These are phyloP conservation scores for Tricholoma flavovirens DNA, from an alignment of 768 basidiomycete genomes.

Conservation along the genomic window DNA sequence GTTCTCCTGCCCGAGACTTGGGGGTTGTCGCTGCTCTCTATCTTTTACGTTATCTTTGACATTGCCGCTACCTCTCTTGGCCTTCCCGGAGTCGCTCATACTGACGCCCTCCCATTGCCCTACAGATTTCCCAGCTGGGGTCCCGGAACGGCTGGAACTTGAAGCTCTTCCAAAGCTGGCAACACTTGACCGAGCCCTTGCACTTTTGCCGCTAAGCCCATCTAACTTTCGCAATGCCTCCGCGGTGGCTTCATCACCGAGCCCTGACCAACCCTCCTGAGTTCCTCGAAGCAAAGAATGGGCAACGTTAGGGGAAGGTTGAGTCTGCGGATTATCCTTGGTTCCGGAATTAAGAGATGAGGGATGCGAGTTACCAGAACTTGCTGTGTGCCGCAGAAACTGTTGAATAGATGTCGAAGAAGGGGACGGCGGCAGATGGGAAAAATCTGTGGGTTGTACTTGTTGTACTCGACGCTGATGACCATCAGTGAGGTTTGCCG, in stretches of 20 bases:
- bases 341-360: constrained; percentile 35
- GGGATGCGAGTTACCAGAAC: constrained; percentile 33
- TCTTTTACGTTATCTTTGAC: constrained; percentile 44
- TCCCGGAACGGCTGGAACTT: constrained; percentile 65
- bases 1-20: constrained; percentile 28
- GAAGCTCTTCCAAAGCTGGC: constrained; percentile 64
- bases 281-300: constrained; percentile 83
- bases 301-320: constrained; percentile 61
- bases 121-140: constrained; percentile 59
- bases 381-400: constrained; percentile 56
- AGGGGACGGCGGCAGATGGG: constrained; percentile 86
- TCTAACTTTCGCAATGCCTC: constrained; percentile 92
- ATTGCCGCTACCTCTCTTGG: constrained; percentile 33
- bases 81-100: constrained; percentile 32
- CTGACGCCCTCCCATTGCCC: constrained; percentile 75
- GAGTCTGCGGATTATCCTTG: constrained; percentile 39
- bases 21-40: constrained; percentile 35
- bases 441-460: constrained; percentile 82
- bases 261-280: constrained; percentile 84
- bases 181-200: constrained; percentile 73
- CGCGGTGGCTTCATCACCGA: constrained; percentile 84
- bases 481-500: constrained; percentile 50
- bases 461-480: constrained; percentile 55
- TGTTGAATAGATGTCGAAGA: constrained; percentile 87
- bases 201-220: constrained; percentile 72